Conservation (phyloP, 176 grass and related monocot species). For the Sorghum bicolor region Sorghum_bicolor_NCBIv3 NC_012872.2:58774001-58774500, state of each 20-base stretch:
- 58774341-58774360: constrained; percentile 4
- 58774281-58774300: constrained; percentile 4
- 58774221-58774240: neutral
- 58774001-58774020: neutral
- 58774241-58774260: neutral
- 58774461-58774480: neutral
- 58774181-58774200: neutral
- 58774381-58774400: constrained; percentile 90
- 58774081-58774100: neutral
- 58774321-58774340: constrained; percentile 2
- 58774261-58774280: neutral
- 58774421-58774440: constrained; percentile 75
- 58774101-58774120: neutral
- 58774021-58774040: neutral
- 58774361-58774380: constrained; percentile 46
- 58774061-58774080: neutral
- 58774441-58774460: constrained; percentile 89
- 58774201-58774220: neutral
- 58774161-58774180: neutral
- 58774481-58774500: neutral
- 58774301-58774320: neutral
- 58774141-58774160: neutral
- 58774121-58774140: neutral
- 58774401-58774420: constrained; percentile 79
- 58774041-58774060: neutral